Evolutionary conservation across 2,329 filamentous ascomycete species (phyloP).

Genomic region (Colletotrichum aenigma): DNA sequence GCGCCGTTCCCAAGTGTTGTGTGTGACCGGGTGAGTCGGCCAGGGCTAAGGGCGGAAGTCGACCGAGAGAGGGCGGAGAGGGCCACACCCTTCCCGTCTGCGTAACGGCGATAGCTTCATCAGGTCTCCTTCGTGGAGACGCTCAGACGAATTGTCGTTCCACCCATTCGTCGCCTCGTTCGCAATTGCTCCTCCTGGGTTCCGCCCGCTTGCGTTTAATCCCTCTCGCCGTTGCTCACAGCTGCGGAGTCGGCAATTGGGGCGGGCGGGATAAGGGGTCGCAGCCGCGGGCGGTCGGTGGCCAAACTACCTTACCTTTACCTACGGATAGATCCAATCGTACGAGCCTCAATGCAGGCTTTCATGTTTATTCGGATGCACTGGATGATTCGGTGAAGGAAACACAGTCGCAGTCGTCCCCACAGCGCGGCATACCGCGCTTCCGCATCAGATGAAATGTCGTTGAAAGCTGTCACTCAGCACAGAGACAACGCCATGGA

Average conservation of each 20-base stretch:
- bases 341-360: background rate
- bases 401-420: background rate
- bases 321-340: background rate
- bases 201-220: slow-evolving; percentile 5
- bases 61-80: slow-evolving; percentile 16
- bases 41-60: slow-evolving; percentile 20
- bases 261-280: background rate
- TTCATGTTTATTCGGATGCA: background rate
- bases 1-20: background rate
- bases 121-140: background rate
- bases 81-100: background rate
- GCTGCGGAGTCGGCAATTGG: background rate
- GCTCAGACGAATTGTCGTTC: background rate
- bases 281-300: background rate
- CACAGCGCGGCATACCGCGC: background rate
- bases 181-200: background rate
- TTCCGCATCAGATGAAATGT: background rate
- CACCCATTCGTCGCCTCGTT: background rate
- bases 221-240: background rate
- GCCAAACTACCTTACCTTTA: background rate
- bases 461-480: background rate
- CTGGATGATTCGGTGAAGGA: background rate
- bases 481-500: slow-evolving; percentile 11
- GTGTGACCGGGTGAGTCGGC: slow-evolving; percentile 6
- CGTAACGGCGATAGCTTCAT: slow-evolving; percentile 5